phyloP scores from a whole-genome alignment of 768 basidiomycete genomes.

The Terana coerulea region DNA sequence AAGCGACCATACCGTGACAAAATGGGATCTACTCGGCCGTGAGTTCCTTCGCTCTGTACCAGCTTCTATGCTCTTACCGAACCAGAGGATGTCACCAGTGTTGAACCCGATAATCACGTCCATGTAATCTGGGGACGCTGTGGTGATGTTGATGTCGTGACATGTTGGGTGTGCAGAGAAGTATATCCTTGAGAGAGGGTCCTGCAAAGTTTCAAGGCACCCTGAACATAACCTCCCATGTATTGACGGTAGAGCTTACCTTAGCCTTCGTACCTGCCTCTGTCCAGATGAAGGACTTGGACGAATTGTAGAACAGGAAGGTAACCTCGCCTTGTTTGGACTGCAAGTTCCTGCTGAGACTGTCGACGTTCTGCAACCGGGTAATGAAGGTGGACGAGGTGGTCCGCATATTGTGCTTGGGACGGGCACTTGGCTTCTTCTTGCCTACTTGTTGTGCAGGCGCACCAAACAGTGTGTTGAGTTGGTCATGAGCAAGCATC shows the following conservation, averaged over 20 bases:
- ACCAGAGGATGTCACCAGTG: conserved; percentile 95
- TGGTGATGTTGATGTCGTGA: conserved; percentile 80
- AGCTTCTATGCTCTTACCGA: conserved; percentile 53
- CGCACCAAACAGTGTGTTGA: conserved; percentile 62
- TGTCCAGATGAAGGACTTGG: conserved; percentile 81
- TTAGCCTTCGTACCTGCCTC: conserved; percentile 84
- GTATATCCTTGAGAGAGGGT: conserved; percentile 78
- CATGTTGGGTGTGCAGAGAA: conserved; percentile 90
- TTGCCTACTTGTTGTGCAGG: conserved; percentile 45
- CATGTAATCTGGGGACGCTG: conserved; percentile 72
- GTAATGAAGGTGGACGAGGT: conserved; percentile 93
- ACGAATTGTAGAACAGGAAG: conserved; percentile 85
- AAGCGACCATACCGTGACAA: conserved; percentile 78
- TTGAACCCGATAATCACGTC: conserved; percentile 91
- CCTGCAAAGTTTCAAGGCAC: conserved; percentile 42
- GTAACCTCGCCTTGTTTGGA: conserved; percentile 82
- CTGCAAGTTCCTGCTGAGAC: conserved; percentile 63
- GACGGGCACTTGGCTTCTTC: conserved; percentile 60
- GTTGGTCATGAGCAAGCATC: conserved; percentile 38
- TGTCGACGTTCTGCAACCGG: conserved; percentile 78
- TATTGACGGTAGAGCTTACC: conserved; percentile 41
- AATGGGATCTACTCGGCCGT: conserved; percentile 76
- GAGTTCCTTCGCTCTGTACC: not conserved
- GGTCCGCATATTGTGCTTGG: conserved; percentile 89
- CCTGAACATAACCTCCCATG: not conserved